Percentiles rank a stretch among this genome's conserved stretches.
Evolutionary conservation across 1,284 basidiomycete species (phyloP).

Genomic region (Naganishia albida): DNA sequence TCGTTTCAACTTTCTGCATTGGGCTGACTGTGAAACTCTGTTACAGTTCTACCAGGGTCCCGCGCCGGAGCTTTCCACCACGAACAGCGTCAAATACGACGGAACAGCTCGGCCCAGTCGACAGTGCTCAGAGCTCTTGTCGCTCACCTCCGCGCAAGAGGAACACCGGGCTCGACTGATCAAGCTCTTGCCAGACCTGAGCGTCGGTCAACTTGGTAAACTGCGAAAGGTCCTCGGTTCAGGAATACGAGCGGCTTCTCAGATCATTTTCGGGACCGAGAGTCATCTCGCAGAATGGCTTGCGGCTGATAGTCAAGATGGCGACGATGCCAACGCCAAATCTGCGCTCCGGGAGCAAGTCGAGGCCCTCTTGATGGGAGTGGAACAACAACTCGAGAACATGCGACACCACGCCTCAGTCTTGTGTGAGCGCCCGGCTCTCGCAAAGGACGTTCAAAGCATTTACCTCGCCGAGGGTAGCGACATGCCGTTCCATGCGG

Average conservation of each 20-base stretch:
- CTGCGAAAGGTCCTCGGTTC: constrained; percentile 19
- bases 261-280: constrained; percentile 23
- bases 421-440: constrained; percentile 6
- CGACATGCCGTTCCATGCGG: constrained; percentile 18
- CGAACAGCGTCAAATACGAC: neutral
- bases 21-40: neutral
- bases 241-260: constrained; percentile 21
- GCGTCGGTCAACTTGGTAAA: constrained; percentile 24
- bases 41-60: constrained; percentile 28
- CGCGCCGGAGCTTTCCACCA: neutral
- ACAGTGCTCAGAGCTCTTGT: constrained; percentile 13
- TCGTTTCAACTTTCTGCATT: neutral
- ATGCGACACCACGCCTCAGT: constrained; percentile 28
- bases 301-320: neutral
- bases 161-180: constrained; percentile 6
- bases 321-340: constrained; percentile 1
- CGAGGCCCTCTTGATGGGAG: constrained; percentile 35
- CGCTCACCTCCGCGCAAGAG: constrained; percentile 13
- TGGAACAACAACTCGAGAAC: constrained; percentile 24
- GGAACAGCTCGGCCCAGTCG: neutral
- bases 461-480: neutral
- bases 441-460: neutral
- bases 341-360: constrained; percentile 20
- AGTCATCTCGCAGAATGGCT: constrained; percentile 13
- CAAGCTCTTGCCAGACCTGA: constrained; percentile 16